Evolutionary conservation across 192 early-diverging fungal species (phyloP).

Genomic region (Kappamyces sp.): DNA sequence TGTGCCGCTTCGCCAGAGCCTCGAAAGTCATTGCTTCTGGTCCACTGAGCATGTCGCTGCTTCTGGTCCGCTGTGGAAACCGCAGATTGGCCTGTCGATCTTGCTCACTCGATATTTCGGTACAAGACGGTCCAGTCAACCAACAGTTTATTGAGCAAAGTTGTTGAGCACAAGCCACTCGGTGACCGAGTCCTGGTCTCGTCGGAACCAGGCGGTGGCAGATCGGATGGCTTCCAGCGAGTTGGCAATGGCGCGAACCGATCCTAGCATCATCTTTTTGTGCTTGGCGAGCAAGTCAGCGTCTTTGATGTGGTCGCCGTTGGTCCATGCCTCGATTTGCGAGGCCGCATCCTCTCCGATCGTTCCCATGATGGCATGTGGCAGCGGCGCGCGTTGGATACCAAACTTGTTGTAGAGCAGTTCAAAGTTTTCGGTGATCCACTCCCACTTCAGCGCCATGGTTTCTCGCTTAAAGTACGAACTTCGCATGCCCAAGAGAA

Average conservation of each 20-base stretch:
- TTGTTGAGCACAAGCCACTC: constrained; percentile 14
- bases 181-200: not conserved
- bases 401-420: constrained; percentile 6
- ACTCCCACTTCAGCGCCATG: not conserved
- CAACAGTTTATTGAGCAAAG: not conserved
- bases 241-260: constrained; percentile 15
- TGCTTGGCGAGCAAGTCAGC: constrained; percentile 9
- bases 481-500: not conserved
- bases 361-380: not conserved
- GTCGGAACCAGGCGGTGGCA: constrained; percentile 9
- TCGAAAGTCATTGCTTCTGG: no score
- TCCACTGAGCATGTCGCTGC: no score
- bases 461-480: not conserved
- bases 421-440: not conserved
- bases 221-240: constrained; percentile 15
- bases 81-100: no score
- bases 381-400: not conserved
- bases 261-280: constrained; percentile 1
- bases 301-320: constrained; percentile 20
- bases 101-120: no score
- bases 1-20: no score
- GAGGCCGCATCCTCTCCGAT: constrained; percentile 17
- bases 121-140: constrained; percentile 54
- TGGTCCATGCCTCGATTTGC: constrained; percentile 22
- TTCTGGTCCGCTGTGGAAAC: no score